Evolutionary conservation across 2,329 filamentous ascomycete genomes (phyloP), one percentile per base, ranked within the genome.

Genomic region (Fusarium musae): DNA sequence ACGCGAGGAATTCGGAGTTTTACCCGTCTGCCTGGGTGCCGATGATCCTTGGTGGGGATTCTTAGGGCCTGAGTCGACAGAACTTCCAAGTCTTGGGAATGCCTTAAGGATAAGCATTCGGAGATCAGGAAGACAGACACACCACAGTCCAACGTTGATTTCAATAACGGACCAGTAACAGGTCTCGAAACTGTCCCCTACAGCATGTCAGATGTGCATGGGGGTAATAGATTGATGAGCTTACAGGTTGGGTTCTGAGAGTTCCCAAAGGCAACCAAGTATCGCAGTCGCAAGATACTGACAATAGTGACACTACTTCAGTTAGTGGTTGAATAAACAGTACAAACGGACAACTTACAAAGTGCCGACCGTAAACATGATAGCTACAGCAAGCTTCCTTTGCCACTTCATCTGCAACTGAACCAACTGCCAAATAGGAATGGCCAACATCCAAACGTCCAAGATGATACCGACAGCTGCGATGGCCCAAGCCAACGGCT

Each of bases 401-500:
- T 67, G 42, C 47, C 56, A 67, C 19, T 67, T 66, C 21, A 67
- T 43, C 1, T 62, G 49, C 6, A 67, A 36, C 4, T 32, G 36
- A 0, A 50, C 6, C 9, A 67, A 13, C 13, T 67, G 54, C 16
- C 28, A 67, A 1, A 67, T 47, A 0, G 65, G 65, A 23, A 67
- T 50, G 1, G 44, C 40, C 4, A 67, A 37, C 26, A 67, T 67
- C 9, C 42, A 61, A 44, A 67, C 26, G 6, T 67, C 64, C 0
- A 66, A 19, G 3, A 59, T 58, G 3, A 67, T 34, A 9, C 49
- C 17, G 3, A 73, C 47, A 0, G 69, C 70, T 5, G 69, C 69
- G 2, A 70, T 70, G 1, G 66, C 44, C 70, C 69, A 73, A 3
- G 57, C 70, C 5, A 73, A 21, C 2, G 69, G 42, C 16, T 73